Evolutionary conservation across 139 green algal genomes (phyloP), one percentile per base, ranked within the genome.

Genomic region (Parachlorella kessleri): DNA sequence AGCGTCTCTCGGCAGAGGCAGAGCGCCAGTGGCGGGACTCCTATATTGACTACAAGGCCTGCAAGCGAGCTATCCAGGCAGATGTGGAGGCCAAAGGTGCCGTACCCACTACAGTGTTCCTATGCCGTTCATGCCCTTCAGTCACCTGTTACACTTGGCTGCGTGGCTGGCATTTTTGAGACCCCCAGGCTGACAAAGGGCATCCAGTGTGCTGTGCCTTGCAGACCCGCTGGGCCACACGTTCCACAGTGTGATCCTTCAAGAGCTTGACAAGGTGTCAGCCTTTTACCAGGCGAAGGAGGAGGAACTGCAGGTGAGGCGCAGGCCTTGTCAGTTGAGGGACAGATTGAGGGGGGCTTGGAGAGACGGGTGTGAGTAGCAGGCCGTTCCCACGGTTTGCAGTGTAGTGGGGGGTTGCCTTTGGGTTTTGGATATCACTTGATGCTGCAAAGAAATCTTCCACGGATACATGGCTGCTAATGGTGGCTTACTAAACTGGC

Each of bases 41-140:
- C 14, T 93, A 90, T 76, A 39, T 95, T 26, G 87, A 93, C 65
- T 95, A 94, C 84, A 92, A 92, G 64, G 73, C 70, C n/a, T 73
- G 92, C 71, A 95, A 95, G 70, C 78, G 83, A 30, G 85, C 88
- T 8, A 88, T 94, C 67, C 86, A 92, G 55, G 74, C 78, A n/a
- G 91, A 95, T 55, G 80, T 92, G 24, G 66, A 36, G 3, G 39
- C 59, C 10, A 69, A 72, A 70, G 88, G 86, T 90, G 63, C 68
- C 75, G 54, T n/a, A 4, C 55, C 0, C 42, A 41, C 7, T 6
- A 65, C 28, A 39, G 35, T 21, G 9, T 48, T 40, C 66, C 26
- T 36, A 32, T 33, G 37, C 55, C 37, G 37, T 26, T 30, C 36
- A 30, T 72, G 36, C 28, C 36, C 30, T 18, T 7, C 36, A 72